phyloP scores from a whole-genome alignment of 352 stramenopile genomes.

The Phytophthora pistaciae region DNA sequence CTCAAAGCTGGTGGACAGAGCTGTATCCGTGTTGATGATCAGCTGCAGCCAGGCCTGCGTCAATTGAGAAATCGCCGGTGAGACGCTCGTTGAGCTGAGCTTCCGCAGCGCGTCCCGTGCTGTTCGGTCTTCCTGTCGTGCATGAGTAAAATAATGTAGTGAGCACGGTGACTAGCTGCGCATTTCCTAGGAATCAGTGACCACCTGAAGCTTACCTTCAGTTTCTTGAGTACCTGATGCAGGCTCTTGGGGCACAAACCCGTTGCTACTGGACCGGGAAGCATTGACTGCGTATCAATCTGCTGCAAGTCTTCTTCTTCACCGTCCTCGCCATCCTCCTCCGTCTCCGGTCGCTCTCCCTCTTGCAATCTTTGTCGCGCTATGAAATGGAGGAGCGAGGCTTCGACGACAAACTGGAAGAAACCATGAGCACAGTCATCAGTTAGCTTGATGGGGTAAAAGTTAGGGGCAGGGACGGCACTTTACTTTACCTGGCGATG shows the following conservation, averaged over 20 bases:
- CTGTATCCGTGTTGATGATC: slow-evolving; percentile 46
- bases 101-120: slow-evolving; percentile 51
- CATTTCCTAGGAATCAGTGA: background rate
- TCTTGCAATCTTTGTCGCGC: slow-evolving; percentile 16
- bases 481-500: slow-evolving; percentile 26
- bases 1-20: slow-evolving; percentile 58
- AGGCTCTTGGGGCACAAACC: slow-evolving; percentile 45
- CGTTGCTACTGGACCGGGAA: slow-evolving; percentile 18
- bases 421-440: background rate
- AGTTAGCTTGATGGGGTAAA: background rate
- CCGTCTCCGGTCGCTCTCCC: slow-evolving; percentile 30
- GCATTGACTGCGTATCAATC: slow-evolving; percentile 14
- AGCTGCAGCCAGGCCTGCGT: slow-evolving; percentile 51
- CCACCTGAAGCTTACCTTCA: slow-evolving; percentile 30
- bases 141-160: background rate
- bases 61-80: slow-evolving; percentile 42
- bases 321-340: slow-evolving; percentile 21
- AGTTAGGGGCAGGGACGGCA: background rate
- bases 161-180: background rate
- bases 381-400: slow-evolving; percentile 22
- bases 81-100: slow-evolving; percentile 51
- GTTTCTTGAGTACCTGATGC: slow-evolving; percentile 28
- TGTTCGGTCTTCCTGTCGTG: slow-evolving; percentile 48
- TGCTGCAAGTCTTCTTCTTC: slow-evolving; percentile 19
- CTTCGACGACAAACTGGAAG: slow-evolving; percentile 32